These are phyloP conservation scores for Agastache rugosa DNA, from an alignment of 257 asterid genomes.

Conservation along the genomic window DNA sequence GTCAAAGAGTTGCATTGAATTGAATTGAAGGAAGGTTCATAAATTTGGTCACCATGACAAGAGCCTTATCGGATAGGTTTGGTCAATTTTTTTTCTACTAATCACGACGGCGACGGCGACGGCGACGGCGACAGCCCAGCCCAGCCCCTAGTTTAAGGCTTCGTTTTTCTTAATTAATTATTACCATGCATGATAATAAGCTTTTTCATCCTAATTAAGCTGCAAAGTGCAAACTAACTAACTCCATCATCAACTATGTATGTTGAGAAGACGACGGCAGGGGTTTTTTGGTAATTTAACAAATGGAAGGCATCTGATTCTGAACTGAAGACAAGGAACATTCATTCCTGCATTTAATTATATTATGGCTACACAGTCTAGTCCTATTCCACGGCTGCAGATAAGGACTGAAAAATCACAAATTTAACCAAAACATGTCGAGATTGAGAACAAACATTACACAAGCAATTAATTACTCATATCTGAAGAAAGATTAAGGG, in stretches of 20 bases:
- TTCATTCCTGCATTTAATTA: slow-evolving; percentile 29
- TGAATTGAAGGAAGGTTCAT: slow-evolving; percentile 39
- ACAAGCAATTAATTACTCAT: too few relatives aligned
- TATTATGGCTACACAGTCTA: background rate
- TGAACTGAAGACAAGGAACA: slow-evolving; percentile 4
- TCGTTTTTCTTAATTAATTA: background rate
- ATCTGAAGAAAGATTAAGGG: background rate
- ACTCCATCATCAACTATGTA: background rate
- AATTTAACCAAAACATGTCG: background rate
- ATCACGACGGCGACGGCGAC: background rate
- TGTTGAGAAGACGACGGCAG: background rate
- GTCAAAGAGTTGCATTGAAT: slow-evolving; percentile 18
- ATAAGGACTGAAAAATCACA: too few relatives aligned
- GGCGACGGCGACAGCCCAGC: background rate
- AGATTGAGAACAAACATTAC: too few relatives aligned
- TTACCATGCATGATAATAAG: background rate
- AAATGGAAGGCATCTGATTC: background rate
- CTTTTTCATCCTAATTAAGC: background rate
- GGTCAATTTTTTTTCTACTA: slow-evolving; percentile 20
- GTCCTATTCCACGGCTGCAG: background rate
- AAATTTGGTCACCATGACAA: slow-evolving; percentile 14
- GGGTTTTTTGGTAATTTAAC: slow-evolving; percentile 23
- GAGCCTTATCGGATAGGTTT: background rate
- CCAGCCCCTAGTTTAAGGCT: background rate
- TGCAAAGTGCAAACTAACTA: too few relatives aligned